phyloP scores from a whole-genome alignment of 129 eudicot species.

The Flaveria sonorensis region DNA sequence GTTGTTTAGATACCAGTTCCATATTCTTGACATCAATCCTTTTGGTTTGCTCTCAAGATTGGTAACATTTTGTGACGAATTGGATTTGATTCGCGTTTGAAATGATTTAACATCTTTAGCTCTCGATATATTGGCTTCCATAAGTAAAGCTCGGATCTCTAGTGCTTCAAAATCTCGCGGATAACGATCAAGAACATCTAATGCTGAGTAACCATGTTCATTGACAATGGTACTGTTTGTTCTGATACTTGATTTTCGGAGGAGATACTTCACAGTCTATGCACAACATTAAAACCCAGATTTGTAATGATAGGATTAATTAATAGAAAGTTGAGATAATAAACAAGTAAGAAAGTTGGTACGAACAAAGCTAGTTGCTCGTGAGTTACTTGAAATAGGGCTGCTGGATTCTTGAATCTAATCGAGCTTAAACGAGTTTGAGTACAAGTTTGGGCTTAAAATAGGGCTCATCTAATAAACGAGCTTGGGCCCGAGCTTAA shows the following conservation, averaged over 20 bases:
- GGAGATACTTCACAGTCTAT: constrained; percentile 22
- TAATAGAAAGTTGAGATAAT: too few species aligned
- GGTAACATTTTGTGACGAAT: neutral
- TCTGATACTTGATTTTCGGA: neutral
- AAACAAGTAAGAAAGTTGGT: too few species aligned
- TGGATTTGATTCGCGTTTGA: neutral
- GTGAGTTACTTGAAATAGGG: too few species aligned
- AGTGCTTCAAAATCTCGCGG: constrained; percentile 4
- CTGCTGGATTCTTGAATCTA: too few species aligned
- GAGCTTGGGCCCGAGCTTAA: too few species aligned
- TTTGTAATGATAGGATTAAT: neutral
- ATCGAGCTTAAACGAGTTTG: too few species aligned
- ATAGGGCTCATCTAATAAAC: too few species aligned
- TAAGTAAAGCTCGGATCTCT: constrained; percentile 17
- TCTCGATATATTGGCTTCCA: constrained; percentile 21
- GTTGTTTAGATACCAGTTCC: too few species aligned
- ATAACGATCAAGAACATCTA: constrained; percentile 25
- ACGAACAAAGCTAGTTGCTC: too few species aligned
- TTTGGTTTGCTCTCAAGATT: neutral
- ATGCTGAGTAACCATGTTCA: constrained; percentile 23
- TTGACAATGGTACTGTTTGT: constrained; percentile 18
- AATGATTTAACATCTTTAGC: neutral
- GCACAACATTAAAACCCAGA: neutral
- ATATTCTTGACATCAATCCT: too few species aligned
- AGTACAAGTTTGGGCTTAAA: too few species aligned